Evolutionary conservation across 345 rosid genomes (phyloP).

Genomic region (Anacardium occidentale): DNA sequence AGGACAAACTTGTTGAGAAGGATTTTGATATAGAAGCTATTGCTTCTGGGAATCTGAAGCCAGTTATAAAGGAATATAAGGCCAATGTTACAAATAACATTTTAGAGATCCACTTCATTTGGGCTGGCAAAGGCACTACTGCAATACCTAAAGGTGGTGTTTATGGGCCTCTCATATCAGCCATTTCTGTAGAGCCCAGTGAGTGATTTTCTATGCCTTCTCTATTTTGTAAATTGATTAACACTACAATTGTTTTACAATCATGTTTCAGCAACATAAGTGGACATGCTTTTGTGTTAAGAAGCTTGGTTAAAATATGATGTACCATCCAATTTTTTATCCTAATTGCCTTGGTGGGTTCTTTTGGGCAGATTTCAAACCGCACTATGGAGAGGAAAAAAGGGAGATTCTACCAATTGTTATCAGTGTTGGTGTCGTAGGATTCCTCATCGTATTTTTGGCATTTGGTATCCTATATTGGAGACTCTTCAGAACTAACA

Average conservation of each 20-base stretch:
- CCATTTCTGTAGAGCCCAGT: conserved; percentile 45
- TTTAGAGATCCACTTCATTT: conserved; percentile 56
- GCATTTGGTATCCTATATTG: conserved; percentile 33
- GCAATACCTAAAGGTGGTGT: conserved; percentile 43
- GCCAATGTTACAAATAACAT: conserved; percentile 38
- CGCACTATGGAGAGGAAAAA: conserved; percentile 17
- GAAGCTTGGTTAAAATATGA: background rate
- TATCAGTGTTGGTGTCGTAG: conserved; percentile 32
- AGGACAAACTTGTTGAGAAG: conserved; percentile 46
- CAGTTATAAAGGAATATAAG: conserved; percentile 23
- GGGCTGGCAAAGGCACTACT: conserved; percentile 73
- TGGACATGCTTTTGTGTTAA: background rate
- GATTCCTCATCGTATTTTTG: conserved; percentile 29
- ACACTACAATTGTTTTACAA: background rate
- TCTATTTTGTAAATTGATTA: background rate
- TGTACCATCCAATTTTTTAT: background rate
- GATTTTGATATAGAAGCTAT: conserved; percentile 50
- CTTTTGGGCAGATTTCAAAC: conserved; percentile 30
- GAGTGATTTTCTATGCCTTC: background rate
- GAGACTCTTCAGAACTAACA: conserved; percentile 27
- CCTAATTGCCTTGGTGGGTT: background rate
- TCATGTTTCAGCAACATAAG: conserved; percentile 12
- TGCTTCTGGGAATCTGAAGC: conserved; percentile 45
- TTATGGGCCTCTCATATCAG: conserved; percentile 70
- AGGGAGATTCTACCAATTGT: conserved; percentile 10